Evolutionary conservation across 2,329 filamentous ascomycete species (phyloP).

Genomic region (Exophiala sp.): DNA sequence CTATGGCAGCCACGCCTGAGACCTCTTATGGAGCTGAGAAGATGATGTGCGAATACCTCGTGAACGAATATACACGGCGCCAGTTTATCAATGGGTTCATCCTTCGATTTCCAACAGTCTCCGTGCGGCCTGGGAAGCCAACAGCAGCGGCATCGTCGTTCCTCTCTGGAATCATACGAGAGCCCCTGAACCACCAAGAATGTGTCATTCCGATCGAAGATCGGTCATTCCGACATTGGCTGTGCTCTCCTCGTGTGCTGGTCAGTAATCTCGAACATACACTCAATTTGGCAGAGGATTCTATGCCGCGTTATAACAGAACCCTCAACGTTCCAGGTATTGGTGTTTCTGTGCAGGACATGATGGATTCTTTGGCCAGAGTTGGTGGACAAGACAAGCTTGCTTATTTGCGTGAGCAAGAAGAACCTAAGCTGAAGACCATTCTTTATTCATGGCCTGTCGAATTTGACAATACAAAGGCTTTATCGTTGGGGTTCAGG

Average conservation of each 20-base stretch:
- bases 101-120: conserved; percentile 58
- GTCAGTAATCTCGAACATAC: conserved; percentile 48
- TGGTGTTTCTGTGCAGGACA: conserved; percentile 50
- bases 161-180: conserved; percentile 52
- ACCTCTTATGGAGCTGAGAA: conserved; percentile 62
- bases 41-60: conserved; percentile 56
- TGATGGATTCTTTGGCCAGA: conserved; percentile 52
- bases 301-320: conserved; percentile 45
- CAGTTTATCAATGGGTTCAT: conserved; percentile 56
- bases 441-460: too few relatives aligned
- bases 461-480: too few relatives aligned
- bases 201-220: conserved; percentile 46
- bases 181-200: conserved; percentile 50
- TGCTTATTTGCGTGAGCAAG: too few relatives aligned
- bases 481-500: too few relatives aligned
- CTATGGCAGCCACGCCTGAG: conserved; percentile 54
- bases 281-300: too few relatives aligned
- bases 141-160: conserved; percentile 52
- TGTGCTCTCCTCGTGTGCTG: conserved; percentile 51
- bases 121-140: conserved; percentile 51
- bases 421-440: too few relatives aligned
- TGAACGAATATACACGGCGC: conserved; percentile 60
- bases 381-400: conserved; percentile 45
- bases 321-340: conserved; percentile 56
- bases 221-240: conserved; percentile 49